Percentiles rank a stretch among this genome's conserved stretches.
These are phyloP conservation scores for Phaeosphaeria sp. DNA, from an alignment of 2,329 filamentous ascomycete genomes.

Conservation along the genomic window DNA sequence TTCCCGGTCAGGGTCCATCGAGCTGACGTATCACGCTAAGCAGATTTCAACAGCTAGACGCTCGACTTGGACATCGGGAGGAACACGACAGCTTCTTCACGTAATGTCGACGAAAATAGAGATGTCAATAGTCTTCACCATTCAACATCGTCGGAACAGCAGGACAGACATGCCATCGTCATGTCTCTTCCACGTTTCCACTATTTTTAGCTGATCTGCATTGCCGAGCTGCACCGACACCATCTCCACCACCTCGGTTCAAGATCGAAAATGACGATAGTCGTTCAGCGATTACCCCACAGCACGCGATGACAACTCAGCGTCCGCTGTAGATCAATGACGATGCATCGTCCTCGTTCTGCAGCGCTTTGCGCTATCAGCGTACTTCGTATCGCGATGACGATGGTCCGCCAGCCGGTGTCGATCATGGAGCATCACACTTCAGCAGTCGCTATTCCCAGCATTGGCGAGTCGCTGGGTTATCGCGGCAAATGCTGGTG, in stretches of 20 bases:
- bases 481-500: neutral
- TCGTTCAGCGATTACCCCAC: neutral
- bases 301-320: neutral
- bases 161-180: neutral
- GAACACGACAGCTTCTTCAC: neutral
- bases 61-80: neutral
- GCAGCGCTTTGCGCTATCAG: neutral
- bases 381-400: neutral
- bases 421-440: neutral
- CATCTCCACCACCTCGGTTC: neutral
- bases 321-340: neutral
- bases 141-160: neutral
- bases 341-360: neutral
- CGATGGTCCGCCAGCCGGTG: neutral
- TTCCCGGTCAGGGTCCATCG: neutral
- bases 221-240: neutral
- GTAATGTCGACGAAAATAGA: neutral
- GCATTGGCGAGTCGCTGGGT: neutral
- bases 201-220: neutral
- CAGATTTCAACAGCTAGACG: neutral
- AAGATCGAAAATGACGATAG: neutral
- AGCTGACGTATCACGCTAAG: neutral
- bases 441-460: neutral
- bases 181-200: neutral
- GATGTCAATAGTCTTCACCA: neutral